These are phyloP conservation scores for Pezicula rhizophila DNA, from an alignment of 2,329 filamentous ascomycete genomes.

Conservation along the genomic window DNA sequence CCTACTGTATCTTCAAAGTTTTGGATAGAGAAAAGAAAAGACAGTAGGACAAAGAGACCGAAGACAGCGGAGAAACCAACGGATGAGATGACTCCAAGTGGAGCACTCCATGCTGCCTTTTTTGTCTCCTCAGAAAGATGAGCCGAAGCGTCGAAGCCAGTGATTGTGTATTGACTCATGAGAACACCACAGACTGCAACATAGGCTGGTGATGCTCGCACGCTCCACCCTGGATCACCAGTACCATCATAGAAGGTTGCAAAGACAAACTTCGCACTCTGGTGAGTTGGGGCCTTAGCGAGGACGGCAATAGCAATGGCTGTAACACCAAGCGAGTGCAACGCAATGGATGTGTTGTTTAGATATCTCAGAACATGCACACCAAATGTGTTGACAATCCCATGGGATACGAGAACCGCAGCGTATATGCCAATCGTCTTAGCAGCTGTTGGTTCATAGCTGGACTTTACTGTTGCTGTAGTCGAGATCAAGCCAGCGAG, in stretches of 20 bases:
- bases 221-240: conserved; percentile 44
- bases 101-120: conserved; percentile 50
- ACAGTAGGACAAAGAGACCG: conserved; percentile 53
- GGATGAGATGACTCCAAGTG: conserved; percentile 50
- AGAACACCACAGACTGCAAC: conserved; percentile 48
- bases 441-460: conserved; percentile 36
- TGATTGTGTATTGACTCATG: conserved; percentile 48
- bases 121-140: conserved; percentile 53
- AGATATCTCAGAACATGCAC: conserved; percentile 48
- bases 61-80: conserved; percentile 50
- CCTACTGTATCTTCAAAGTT: conserved; percentile 44
- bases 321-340: conserved; percentile 48
- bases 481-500: conserved; percentile 39
- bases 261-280: conserved; percentile 50
- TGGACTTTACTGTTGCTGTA: conserved; percentile 36
- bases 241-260: conserved; percentile 47
- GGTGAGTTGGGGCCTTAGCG: conserved; percentile 50
- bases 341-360: conserved; percentile 49
- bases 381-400: conserved; percentile 50
- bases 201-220: conserved; percentile 47
- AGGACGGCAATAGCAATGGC: conserved; percentile 49
- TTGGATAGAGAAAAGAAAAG: conserved; percentile 53
- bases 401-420: conserved; percentile 48
- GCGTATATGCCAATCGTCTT: conserved; percentile 55
- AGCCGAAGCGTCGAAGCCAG: conserved; percentile 49